Evolutionary conservation across 306 rosid species (phyloP).

Genomic region (Inga laurina): DNA sequence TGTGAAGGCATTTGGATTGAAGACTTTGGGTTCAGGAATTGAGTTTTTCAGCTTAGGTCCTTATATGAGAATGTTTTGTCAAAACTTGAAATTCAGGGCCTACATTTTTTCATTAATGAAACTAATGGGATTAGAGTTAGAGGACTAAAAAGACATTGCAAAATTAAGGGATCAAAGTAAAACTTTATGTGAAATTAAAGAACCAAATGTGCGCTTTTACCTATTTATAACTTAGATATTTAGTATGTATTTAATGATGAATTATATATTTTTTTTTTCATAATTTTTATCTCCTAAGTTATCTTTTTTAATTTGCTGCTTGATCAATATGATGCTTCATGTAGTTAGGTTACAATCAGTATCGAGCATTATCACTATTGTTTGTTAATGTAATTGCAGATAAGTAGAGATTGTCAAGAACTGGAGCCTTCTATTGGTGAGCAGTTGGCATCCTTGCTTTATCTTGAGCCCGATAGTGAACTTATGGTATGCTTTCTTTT

Average conservation of each 20-base stretch:
- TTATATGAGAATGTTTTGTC: background rate
- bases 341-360: background rate
- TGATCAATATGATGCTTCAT: constrained; percentile 17
- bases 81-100: background rate
- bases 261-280: background rate
- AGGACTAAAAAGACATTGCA: background rate
- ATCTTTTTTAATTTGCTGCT: background rate
- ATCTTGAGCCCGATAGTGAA: constrained; percentile 98
- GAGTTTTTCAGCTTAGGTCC: constrained; percentile 2
- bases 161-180: background rate
- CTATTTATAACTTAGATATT: background rate
- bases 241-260: constrained; percentile 2
- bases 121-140: background rate
- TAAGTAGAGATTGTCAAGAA: constrained; percentile 99
- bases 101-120: background rate
- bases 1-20: constrained; percentile 14
- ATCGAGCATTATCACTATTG: constrained; percentile 18
- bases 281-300: constrained; percentile 5
- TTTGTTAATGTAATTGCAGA: constrained; percentile 57
- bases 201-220: background rate
- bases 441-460: constrained; percentile 95
- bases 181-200: background rate
- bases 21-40: constrained; percentile 6
- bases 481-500: constrained; percentile 77
- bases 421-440: constrained; percentile 90